A percentile compares a stretch with the other conserved stretches of the same genome.
These are phyloP conservation scores for Capsicum rhomboideum DNA, from an alignment of 257 asterid genomes.

Conservation along the genomic window DNA sequence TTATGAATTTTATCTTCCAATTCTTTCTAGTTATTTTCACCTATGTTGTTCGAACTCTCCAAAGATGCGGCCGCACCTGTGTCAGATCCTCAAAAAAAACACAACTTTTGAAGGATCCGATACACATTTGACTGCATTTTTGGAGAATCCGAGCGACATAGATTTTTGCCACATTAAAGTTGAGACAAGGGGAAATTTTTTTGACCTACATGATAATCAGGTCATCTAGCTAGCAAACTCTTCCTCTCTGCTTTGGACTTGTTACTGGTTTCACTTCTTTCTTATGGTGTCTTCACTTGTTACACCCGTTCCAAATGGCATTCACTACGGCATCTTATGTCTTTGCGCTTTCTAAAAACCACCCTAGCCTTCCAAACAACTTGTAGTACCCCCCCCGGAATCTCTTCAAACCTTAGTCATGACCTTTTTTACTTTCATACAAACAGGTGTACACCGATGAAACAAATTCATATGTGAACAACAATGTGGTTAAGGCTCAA, in stretches of 20 bases:
- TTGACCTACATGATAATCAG: too few relatives aligned
- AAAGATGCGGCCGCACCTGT: not conserved
- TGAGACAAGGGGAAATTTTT: too few relatives aligned
- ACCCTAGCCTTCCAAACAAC: too few relatives aligned
- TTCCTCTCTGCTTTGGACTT: not conserved
- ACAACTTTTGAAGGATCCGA: not conserved
- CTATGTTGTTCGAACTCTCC: not conserved
- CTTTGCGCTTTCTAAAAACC: too few relatives aligned
- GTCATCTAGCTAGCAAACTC: not conserved
- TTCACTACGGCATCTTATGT: too few relatives aligned
- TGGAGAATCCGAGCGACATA: not conserved
- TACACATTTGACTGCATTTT: not conserved
- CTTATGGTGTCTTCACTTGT: not conserved
- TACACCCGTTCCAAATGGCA: not conserved
- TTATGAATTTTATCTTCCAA: not conserved
- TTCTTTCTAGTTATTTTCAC: not conserved
- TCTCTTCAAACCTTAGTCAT: too few relatives aligned
- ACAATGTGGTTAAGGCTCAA: not conserved
- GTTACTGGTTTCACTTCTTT: not conserved
- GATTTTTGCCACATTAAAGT: not conserved
- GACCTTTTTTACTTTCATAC: not conserved
- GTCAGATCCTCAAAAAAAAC: not conserved
- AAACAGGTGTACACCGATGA: not conserved
- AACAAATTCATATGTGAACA: not conserved
- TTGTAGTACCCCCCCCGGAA: too few relatives aligned